Evolutionary conservation across 306 rosid species (phyloP).

Genomic region (Cicer cuneatum): DNA sequence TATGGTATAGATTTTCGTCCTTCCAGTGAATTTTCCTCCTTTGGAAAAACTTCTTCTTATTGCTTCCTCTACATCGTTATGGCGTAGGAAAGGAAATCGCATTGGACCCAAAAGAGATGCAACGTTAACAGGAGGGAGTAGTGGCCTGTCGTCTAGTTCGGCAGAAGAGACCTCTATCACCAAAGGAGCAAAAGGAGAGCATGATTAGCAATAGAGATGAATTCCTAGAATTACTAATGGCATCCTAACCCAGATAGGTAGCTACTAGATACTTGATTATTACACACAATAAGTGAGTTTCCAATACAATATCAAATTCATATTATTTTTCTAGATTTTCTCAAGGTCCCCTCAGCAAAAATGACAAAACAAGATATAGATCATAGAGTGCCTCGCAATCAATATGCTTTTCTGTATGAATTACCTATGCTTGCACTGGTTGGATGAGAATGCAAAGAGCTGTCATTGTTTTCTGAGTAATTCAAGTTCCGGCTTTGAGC

Average conservation of each 20-base stretch:
- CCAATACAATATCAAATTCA: constrained; percentile 17
- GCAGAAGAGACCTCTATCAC: constrained; percentile 52
- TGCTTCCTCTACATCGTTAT: constrained; percentile 55
- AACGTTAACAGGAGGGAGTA: constrained; percentile 53
- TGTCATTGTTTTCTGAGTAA: constrained; percentile 49
- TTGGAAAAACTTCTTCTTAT: constrained; percentile 69
- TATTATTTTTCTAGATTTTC: constrained; percentile 33
- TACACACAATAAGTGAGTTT: not conserved
- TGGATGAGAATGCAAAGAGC: constrained; percentile 57
- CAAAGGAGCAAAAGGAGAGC: constrained; percentile 10
- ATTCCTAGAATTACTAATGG: constrained; percentile 15
- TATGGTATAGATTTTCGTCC: constrained; percentile 66
- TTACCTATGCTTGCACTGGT: constrained; percentile 63
- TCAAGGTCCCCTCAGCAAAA: constrained; percentile 24
- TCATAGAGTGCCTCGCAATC: constrained; percentile 13
- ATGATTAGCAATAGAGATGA: constrained; percentile 19
- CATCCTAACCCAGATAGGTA: constrained; percentile 1
- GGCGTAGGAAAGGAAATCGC: constrained; percentile 55
- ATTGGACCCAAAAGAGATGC: constrained; percentile 61
- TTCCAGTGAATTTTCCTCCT: constrained; percentile 60
- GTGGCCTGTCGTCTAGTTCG: constrained; percentile 57
- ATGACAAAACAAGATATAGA: constrained; percentile 3
- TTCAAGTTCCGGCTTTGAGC: constrained; percentile 39
- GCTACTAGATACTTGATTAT: not conserved
- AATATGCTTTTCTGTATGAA: constrained; percentile 35